Conservation (phyloP, 148 eudicot species). For the Euryodendron excelsum region DNA sequence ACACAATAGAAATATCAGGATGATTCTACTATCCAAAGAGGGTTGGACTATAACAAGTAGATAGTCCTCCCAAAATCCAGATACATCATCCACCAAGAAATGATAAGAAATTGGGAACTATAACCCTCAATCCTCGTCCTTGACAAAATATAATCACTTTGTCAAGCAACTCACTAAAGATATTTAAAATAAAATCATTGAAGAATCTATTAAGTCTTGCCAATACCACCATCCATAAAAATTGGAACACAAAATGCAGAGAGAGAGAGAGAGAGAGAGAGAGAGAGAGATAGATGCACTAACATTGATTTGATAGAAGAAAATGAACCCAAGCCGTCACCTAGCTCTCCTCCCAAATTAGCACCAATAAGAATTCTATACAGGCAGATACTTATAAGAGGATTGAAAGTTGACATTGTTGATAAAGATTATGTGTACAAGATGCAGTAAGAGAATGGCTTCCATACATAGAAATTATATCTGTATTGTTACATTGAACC, state of each 20-base stretch:
- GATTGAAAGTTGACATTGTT: constrained; percentile 10
- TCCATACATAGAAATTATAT: constrained; percentile 67
- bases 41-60: neutral
- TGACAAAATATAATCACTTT: neutral
- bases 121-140: neutral
- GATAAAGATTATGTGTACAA: constrained; percentile 2
- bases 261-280: constrained; percentile 10
- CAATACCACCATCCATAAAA: neutral
- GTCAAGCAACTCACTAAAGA: neutral
- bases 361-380: constrained; percentile 60
- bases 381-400: constrained; percentile 11
- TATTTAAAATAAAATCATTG: neutral
- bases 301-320: constrained; percentile 64
- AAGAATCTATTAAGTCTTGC: neutral
- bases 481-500: constrained; percentile 49
- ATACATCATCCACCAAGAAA: neutral
- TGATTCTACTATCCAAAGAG: constrained; percentile 4
- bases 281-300: constrained; percentile 23
- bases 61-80: constrained; percentile 1
- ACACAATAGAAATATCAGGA: neutral
- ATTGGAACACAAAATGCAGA: neutral
- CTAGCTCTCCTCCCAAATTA: constrained; percentile 75
- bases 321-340: constrained; percentile 70
- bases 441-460: constrained; percentile 1
- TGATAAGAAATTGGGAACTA: neutral